Percentiles rank a stretch among this genome's conserved stretches.
Evolutionary conservation across 2,329 filamentous ascomycete genomes (phyloP).

Genomic region (Phialophora chinensis): DNA sequence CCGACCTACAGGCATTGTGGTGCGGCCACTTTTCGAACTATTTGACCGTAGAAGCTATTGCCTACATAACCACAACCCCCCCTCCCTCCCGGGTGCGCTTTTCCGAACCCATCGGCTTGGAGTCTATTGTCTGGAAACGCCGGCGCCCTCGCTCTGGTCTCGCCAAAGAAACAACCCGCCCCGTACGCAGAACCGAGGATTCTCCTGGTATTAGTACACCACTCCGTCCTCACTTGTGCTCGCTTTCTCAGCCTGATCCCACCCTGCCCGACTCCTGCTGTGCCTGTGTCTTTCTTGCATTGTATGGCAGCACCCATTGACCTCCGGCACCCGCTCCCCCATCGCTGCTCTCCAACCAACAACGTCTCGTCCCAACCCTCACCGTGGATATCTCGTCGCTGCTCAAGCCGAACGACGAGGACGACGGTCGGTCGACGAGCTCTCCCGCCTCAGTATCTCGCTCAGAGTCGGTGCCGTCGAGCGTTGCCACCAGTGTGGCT

Average conservation of each 20-base stretch:
- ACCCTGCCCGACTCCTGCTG: conserved; percentile 3
- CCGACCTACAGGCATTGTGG: conserved; percentile 11
- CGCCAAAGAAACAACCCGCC: conserved; percentile 23
- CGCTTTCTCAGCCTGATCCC: conserved; percentile 28
- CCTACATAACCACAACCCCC: conserved; percentile 9
- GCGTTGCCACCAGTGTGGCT: conserved; percentile 35
- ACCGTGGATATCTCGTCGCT: conserved; percentile 95
- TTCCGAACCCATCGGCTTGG: conserved; percentile 12
- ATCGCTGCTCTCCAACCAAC: conserved; percentile 3
- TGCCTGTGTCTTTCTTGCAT: conserved; percentile 2
- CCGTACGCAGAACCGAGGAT: conserved; percentile 12
- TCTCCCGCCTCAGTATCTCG: conserved; percentile 35
- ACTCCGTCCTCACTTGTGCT: conserved; percentile 18
- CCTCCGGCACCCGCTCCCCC: conserved; percentile 8
- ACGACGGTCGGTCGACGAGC: conserved; percentile 36
- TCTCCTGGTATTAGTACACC: conserved; percentile 13
- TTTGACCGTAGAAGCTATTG: conserved; percentile 3
- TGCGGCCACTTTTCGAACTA: not conserved
- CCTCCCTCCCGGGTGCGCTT: not conserved
- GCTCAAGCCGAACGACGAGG: conserved; percentile 65
- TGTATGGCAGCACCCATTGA: conserved; percentile 28
- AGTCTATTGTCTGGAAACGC: conserved; percentile 27
- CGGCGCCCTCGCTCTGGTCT: conserved; percentile 25
- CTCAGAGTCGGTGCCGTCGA: conserved; percentile 35
- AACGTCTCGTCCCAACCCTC: conserved; percentile 40